These are phyloP conservation scores for Cladophialophora chaetospira DNA, from an alignment of 2,329 filamentous ascomycete species.

Conservation along the genomic window DNA sequence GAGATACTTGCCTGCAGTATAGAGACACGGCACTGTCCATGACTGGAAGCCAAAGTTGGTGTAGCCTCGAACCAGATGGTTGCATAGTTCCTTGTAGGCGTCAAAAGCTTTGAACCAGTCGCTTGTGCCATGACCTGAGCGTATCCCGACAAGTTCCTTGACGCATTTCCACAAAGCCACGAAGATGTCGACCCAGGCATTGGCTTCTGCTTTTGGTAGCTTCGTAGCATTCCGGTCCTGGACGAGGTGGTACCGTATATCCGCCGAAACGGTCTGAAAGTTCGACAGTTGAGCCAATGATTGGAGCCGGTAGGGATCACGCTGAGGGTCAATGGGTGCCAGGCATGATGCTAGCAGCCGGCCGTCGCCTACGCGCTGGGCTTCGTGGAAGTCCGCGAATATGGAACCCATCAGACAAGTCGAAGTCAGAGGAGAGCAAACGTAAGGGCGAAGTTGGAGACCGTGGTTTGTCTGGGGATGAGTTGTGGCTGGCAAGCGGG, in stretches of 20 bases:
- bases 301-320: conserved; percentile 66
- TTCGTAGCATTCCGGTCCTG: conserved; percentile 59
- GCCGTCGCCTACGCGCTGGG: conserved; percentile 66
- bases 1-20: conserved; percentile 82
- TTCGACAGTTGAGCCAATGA: conserved; percentile 73
- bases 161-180: conserved; percentile 80
- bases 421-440: background rate
- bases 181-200: conserved; percentile 87
- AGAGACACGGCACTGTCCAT: conserved; percentile 92
- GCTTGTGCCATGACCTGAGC: conserved; percentile 55
- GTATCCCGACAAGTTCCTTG: conserved; percentile 69
- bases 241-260: conserved; percentile 71
- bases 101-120: conserved; percentile 84
- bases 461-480: background rate
- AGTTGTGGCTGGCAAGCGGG: background rate
- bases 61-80: conserved; percentile 77
- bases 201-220: conserved; percentile 67
- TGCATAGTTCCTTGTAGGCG: conserved; percentile 82
- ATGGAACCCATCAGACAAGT: conserved; percentile 65
- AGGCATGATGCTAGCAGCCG: conserved; percentile 74
- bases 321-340: conserved; percentile 66
- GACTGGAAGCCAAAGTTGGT: conserved; percentile 73
- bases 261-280: conserved; percentile 63
- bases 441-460: background rate
- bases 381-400: conserved; percentile 71